phyloP scores from a whole-genome alignment of 257 asterid genomes.

The Schizonepeta tenuifolia region DNA sequence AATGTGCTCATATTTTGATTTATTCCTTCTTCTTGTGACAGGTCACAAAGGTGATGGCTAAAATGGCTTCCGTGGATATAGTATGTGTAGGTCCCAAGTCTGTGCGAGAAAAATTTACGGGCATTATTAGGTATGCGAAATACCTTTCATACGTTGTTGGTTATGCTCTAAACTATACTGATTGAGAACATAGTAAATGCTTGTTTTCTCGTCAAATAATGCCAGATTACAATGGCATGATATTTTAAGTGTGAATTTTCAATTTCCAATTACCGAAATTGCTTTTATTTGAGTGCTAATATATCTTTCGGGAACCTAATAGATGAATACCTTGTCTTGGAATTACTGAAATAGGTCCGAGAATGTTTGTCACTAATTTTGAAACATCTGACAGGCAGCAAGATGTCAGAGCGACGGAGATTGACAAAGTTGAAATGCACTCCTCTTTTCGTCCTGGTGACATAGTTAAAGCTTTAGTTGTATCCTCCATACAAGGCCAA shows the following conservation, averaged over 20 bases:
- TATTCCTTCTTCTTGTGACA: slow-evolving; percentile 35
- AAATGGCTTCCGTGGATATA: slow-evolving; percentile 84
- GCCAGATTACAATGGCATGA: not conserved
- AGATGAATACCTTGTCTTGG: not conserved
- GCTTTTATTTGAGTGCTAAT: not conserved
- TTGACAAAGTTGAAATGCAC: slow-evolving; percentile 95
- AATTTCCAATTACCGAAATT: not conserved
- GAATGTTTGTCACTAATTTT: not conserved
- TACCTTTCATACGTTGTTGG: slow-evolving; percentile 4
- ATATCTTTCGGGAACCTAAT: not conserved
- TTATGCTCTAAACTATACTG: not conserved
- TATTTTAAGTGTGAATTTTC: not conserved
- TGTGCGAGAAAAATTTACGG: slow-evolving; percentile 79
- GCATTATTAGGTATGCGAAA: slow-evolving; percentile 69
- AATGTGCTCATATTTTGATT: not conserved
- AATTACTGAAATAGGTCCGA: not conserved
- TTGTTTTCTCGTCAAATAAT: slow-evolving; percentile 7
- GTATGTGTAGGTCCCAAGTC: slow-evolving; percentile 87
- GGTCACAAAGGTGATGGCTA: slow-evolving; percentile 95
- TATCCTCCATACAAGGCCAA: slow-evolving; percentile 50
- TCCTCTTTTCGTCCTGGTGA: slow-evolving; percentile 86
- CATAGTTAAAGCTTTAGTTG: slow-evolving; percentile 83
- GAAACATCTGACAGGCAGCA: slow-evolving; percentile 67
- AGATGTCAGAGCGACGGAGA: slow-evolving; percentile 97
- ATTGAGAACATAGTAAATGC: not conserved